These are phyloP conservation scores for Lactarius psammicola DNA, from an alignment of 768 basidiomycete genomes.

Conservation along the genomic window DNA sequence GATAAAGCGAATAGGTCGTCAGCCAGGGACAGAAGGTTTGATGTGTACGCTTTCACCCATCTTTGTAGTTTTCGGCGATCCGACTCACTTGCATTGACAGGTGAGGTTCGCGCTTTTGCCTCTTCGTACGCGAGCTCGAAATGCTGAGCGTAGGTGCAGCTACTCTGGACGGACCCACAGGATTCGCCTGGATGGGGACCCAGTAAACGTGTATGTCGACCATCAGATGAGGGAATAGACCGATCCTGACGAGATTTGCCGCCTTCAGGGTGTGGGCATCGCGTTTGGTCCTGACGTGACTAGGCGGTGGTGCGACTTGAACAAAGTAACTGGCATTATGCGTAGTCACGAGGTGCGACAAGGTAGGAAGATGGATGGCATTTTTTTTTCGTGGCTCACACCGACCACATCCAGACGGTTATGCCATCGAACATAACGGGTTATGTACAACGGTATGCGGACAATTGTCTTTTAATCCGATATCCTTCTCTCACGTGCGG, in stretches of 20 bases:
- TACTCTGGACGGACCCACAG: slow-evolving; percentile 97
- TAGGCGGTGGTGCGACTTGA: slow-evolving; percentile 81
- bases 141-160: slow-evolving; percentile 41
- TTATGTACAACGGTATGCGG: slow-evolving; percentile 72
- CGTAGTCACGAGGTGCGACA: slow-evolving; percentile 97
- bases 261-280: slow-evolving; percentile 82
- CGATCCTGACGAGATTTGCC: slow-evolving; percentile 27
- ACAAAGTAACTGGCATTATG: slow-evolving; percentile 83
- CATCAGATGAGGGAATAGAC: slow-evolving; percentile 15
- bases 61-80: background rate
- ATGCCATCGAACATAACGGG: slow-evolving; percentile 92
- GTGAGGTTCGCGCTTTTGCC: slow-evolving; percentile 50
- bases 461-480: slow-evolving; percentile 10
- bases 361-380: slow-evolving; percentile 44
- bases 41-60: slow-evolving; percentile 74
- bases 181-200: slow-evolving; percentile 86
- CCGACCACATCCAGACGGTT: slow-evolving; percentile 60
- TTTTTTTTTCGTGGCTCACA: slow-evolving; percentile 5
- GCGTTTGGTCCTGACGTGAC: slow-evolving; percentile 96
- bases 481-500: slow-evolving; percentile 8
- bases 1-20: slow-evolving; percentile 80
- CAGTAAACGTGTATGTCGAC: slow-evolving; percentile 80
- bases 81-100: slow-evolving; percentile 38
- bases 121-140: background rate
- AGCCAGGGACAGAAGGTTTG: slow-evolving; percentile 91